phyloP scores from a whole-genome alignment of 176 grass and related monocot genomes.

The Luzula sylvatica region DNA sequence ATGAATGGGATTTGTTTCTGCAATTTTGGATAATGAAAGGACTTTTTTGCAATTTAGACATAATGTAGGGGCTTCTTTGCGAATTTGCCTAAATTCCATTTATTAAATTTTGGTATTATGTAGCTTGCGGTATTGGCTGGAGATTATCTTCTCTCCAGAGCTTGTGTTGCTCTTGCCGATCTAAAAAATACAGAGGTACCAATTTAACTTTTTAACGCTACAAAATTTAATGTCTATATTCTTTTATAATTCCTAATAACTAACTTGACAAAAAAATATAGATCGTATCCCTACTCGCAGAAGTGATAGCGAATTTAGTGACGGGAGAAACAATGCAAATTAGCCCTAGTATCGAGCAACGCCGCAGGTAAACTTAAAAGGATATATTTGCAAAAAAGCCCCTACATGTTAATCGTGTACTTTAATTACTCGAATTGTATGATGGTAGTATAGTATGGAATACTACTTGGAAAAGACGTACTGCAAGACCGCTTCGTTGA shows the following conservation, averaged over 20 bases:
- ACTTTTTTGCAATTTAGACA: too few species aligned
- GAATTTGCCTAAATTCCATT: too few species aligned
- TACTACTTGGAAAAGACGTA: conserved; percentile 96
- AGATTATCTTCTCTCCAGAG: conserved; percentile 90
- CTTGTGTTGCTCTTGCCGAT: conserved; percentile 86
- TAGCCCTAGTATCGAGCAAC: conserved; percentile 62
- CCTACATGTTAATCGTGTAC: conserved; percentile 5
- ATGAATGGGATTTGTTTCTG: too few species aligned
- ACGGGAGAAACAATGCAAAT: conserved; percentile 99
- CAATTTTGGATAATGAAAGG: too few species aligned
- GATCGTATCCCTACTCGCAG: conserved; percentile 84
- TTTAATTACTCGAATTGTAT: neutral
- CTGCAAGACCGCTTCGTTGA: conserved; percentile 94
- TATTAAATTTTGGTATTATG: conserved; percentile 18
- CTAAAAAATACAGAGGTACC: conserved; percentile 86
- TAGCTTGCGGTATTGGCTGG: conserved; percentile 94
- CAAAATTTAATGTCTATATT: conserved; percentile 2
- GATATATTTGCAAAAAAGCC: neutral
- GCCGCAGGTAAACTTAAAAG: conserved; percentile 44
- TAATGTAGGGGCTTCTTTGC: neutral
- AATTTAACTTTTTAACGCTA: conserved; percentile 1
- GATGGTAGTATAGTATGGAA: conserved; percentile 71
- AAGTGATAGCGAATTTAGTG: conserved; percentile 82
- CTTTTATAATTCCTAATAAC: too few species aligned
- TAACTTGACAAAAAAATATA: conserved; percentile 20